Percentiles rank a stretch among this genome's conserved stretches.
Evolutionary conservation across 208 protist genomes (phyloP).

Genomic region (Acanthamoeba polyphaga): DNA sequence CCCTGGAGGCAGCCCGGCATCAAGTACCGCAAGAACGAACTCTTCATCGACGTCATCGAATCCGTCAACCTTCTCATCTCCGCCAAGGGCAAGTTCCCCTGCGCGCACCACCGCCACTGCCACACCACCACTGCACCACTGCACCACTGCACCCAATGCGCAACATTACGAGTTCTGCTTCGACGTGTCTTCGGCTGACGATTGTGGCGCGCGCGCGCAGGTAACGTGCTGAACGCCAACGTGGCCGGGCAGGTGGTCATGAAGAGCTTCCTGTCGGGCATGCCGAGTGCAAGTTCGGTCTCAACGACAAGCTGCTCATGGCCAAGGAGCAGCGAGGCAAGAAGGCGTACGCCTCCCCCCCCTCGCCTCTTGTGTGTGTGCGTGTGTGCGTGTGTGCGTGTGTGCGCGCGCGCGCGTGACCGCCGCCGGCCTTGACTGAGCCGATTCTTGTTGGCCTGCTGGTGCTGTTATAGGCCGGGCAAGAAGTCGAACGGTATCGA

Average conservation of each 20-base stretch:
- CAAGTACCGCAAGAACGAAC: slow-evolving; percentile 97
- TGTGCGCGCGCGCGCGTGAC: neutral
- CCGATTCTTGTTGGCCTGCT: too few species aligned
- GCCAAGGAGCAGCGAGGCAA: neutral
- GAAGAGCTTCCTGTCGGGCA: slow-evolving; percentile 98
- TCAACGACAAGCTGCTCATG: slow-evolving; percentile 97
- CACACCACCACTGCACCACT: neutral
- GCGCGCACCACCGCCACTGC: neutral
- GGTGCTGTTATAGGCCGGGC: neutral
- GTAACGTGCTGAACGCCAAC: slow-evolving; percentile 94
- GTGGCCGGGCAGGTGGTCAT: slow-evolving; percentile 96
- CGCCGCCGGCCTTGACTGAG: too few species aligned
- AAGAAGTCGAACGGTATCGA: slow-evolving; percentile 74
- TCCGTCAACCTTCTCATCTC: slow-evolving; percentile 97
- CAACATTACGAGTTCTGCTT: too few species aligned
- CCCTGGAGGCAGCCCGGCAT: slow-evolving; percentile 95
- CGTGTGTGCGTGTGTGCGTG: neutral
- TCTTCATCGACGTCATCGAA: slow-evolving; percentile 99
- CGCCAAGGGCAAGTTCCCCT: slow-evolving; percentile 84
- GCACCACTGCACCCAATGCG: neutral
- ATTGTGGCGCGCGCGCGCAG: neutral
- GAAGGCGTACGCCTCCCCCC: neutral
- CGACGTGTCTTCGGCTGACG: too few species aligned
- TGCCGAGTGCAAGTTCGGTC: slow-evolving; percentile 98
- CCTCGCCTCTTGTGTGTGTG: neutral